Percentiles rank a stretch among this genome's conserved stretches.
Conservation (phyloP, 495 filamentous ascomycete genomes). For the Staphylotrichum longicolle region DNA sequence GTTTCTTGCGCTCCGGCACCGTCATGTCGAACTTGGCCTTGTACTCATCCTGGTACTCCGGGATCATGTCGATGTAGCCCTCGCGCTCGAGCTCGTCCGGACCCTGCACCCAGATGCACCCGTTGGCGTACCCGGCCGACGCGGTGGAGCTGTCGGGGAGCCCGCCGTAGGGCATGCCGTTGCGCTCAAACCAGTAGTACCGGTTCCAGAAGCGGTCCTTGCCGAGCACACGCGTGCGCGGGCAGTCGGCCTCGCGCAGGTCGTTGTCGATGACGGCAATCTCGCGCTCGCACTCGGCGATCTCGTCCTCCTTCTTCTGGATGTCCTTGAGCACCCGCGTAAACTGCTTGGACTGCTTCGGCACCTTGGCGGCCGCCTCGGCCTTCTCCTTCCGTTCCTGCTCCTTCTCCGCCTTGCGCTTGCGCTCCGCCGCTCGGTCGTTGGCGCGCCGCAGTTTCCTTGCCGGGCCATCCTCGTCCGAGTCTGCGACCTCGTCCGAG, state of each 20-base stretch:
- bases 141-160: slow-evolving; percentile 85
- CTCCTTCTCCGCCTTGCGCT: slow-evolving; percentile 80
- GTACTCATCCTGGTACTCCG: slow-evolving; percentile 63
- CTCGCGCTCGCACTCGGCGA: slow-evolving; percentile 76
- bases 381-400: slow-evolving; percentile 75
- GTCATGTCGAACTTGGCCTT: slow-evolving; percentile 69
- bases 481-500: slow-evolving; percentile 55
- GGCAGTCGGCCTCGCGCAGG: slow-evolving; percentile 87
- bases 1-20: slow-evolving; percentile 77
- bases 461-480: slow-evolving; percentile 60
- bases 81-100: slow-evolving; percentile 84
- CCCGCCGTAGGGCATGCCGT: slow-evolving; percentile 94
- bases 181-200: slow-evolving; percentile 98
- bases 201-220: slow-evolving; percentile 96
- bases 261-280: slow-evolving; percentile 85
- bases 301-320: slow-evolving; percentile 73
- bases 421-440: slow-evolving; percentile 73
- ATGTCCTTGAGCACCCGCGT: slow-evolving; percentile 84
- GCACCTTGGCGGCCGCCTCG: slow-evolving; percentile 76
- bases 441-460: slow-evolving; percentile 73
- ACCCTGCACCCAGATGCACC: slow-evolving; percentile 92
- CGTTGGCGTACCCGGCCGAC: slow-evolving; percentile 85
- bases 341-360: slow-evolving; percentile 82
- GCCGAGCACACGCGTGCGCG: slow-evolving; percentile 81
- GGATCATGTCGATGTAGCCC: slow-evolving; percentile 70